A percentile compares a stretch with the other conserved stretches of the same genome.
phyloP scores from a whole-genome alignment of 2,329 filamentous ascomycete genomes.

The Aspergillus fischeri region DNA sequence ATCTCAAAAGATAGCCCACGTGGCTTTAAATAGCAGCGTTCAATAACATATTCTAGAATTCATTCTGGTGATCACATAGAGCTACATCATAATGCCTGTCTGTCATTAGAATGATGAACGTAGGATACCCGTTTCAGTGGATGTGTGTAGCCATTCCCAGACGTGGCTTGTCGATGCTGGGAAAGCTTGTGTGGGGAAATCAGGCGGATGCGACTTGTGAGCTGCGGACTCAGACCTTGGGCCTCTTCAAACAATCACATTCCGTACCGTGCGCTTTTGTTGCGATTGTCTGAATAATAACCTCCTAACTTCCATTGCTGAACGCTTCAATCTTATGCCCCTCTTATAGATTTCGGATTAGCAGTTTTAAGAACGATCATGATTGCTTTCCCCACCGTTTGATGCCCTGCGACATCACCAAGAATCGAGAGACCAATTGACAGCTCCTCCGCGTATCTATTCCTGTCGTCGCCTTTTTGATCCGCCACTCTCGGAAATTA shows the following conservation, averaged over 20 bases:
- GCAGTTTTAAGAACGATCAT: constrained; percentile 19
- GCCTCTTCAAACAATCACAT: not conserved
- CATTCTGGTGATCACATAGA: not conserved
- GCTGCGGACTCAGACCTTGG: not conserved
- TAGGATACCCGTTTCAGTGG: not conserved
- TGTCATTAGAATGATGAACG: not conserved
- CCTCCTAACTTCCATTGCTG: not conserved
- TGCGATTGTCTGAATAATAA: not conserved
- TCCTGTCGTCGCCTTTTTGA: constrained; percentile 12
- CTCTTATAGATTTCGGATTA: not conserved
- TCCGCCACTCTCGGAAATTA: not conserved
- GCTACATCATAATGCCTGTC: not conserved
- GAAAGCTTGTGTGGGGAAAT: not conserved
- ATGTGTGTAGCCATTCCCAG: constrained; percentile 1
- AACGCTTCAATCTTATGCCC: not conserved
- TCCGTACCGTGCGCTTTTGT: not conserved
- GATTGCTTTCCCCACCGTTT: constrained; percentile 14
- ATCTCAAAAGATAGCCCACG: not conserved
- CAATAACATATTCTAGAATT: not conserved
- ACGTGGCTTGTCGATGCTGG: constrained; percentile 11
- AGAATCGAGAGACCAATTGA: constrained; percentile 7
- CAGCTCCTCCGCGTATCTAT: constrained; percentile 7
- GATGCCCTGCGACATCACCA: constrained; percentile 16
- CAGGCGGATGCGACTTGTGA: not conserved
- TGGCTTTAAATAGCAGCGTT: not conserved